phyloP scores from a whole-genome alignment of 192 early-diverging fungal genomes.

The Podila epigama region DNA sequence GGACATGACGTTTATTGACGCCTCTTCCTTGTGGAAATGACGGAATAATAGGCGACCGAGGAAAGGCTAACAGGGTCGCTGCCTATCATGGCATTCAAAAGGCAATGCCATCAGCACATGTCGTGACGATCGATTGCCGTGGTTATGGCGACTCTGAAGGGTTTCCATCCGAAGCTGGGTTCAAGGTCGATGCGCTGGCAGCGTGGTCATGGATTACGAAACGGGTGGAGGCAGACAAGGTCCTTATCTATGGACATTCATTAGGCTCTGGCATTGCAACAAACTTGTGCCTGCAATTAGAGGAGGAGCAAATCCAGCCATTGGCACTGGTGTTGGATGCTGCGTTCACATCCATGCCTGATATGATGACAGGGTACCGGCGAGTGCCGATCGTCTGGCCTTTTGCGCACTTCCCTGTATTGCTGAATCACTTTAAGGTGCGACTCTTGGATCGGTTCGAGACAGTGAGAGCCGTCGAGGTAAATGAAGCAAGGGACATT shows the following conservation, averaged over 20 bases:
- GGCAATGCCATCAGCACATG: conserved; percentile 34
- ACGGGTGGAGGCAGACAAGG: conserved; percentile 19
- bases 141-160: conserved; percentile 53
- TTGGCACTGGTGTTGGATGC: conserved; percentile 40
- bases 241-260: conserved; percentile 52
- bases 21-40: no score
- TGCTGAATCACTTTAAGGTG: conserved; percentile 41
- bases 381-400: conserved; percentile 48
- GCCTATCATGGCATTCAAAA: conserved; percentile 48
- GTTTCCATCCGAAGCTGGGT: conserved; percentile 43
- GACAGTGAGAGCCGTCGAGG: conserved; percentile 35
- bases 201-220: conserved; percentile 41
- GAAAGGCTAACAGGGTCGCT: conserved; percentile 34
- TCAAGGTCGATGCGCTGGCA: conserved; percentile 34
- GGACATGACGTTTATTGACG: background rate
- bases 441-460: conserved; percentile 44
- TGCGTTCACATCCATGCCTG: conserved; percentile 46
- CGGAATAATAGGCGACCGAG: conserved; percentile 41
- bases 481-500: no score
- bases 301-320: conserved; percentile 24
- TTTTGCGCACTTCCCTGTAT: conserved; percentile 33
- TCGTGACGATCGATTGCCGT: conserved; percentile 48
- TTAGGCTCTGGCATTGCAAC: conserved; percentile 45
- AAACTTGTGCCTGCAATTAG: conserved; percentile 35
- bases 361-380: conserved; percentile 48